phyloP scores from a whole-genome alignment of 768 basidiomycete species.

The Auricularia cornea region DNA sequence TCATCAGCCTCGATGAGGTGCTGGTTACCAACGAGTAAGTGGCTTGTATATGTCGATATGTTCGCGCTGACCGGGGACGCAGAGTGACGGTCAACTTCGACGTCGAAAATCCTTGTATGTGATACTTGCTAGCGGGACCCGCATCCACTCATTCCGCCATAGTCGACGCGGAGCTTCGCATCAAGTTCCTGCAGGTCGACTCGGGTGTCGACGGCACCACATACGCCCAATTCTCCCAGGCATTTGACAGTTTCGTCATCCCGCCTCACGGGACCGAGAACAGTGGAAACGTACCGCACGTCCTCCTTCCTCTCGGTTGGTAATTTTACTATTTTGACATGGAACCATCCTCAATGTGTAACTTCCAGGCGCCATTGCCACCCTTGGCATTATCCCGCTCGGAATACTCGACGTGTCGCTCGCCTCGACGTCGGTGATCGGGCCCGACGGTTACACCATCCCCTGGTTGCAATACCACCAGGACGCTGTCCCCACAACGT shows the following conservation, averaged over 20 bases:
- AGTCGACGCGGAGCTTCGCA: constrained; percentile 52
- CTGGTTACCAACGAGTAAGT: constrained; percentile 1
- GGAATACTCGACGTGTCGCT: constrained; percentile 41
- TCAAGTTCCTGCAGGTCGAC: constrained; percentile 52
- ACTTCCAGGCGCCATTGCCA: constrained; percentile 37
- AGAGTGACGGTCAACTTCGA: constrained; percentile 47
- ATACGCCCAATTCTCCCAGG: constrained; percentile 51
- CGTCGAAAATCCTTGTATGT: constrained; percentile 25
- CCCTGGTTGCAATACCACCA: constrained; percentile 60
- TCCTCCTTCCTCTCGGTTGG: constrained; percentile 39
- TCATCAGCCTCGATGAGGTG: constrained; percentile 37
- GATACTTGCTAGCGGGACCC: constrained; percentile 1
- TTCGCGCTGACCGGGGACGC: constrained; percentile 37
- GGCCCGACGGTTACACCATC: constrained; percentile 49
- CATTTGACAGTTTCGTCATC: constrained; percentile 47
- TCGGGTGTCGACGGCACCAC: constrained; percentile 40
- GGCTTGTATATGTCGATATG: background rate
- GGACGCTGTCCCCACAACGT: constrained; percentile 42
- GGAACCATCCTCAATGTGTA: background rate
- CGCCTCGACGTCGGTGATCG: constrained; percentile 8
- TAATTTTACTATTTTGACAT: background rate
- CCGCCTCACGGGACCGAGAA: constrained; percentile 52
- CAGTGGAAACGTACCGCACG: constrained; percentile 50
- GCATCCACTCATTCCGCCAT: background rate
- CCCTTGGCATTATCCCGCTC: constrained; percentile 49